Evolutionary conservation across 208 protist species (phyloP).

Genomic region (Crithidia expoeki): DNA sequence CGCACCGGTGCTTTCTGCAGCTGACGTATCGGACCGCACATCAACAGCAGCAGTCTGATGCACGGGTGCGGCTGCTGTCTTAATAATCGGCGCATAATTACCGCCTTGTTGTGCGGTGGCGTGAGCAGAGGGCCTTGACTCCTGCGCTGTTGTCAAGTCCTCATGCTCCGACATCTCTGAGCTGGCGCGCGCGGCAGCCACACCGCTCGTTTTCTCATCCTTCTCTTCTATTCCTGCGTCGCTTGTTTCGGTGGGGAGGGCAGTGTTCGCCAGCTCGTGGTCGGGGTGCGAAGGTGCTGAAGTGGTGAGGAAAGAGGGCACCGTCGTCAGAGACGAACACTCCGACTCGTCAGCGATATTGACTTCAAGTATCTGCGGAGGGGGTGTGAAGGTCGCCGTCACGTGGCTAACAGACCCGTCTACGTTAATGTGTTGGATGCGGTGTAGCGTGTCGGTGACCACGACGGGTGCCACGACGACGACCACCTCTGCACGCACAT

Average conservation of each 20-base stretch:
- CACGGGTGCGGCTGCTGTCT: too few relatives aligned
- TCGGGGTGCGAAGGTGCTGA: not conserved
- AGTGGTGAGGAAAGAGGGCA: not conserved
- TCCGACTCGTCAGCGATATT: constrained; percentile 6
- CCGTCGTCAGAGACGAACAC: not conserved
- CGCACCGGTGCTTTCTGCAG: too few relatives aligned
- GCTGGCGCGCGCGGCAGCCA: not conserved
- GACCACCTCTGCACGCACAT: not conserved
- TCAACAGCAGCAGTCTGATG: too few relatives aligned
- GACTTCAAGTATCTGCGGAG: not conserved
- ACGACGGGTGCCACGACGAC: not conserved
- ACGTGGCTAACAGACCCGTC: not conserved
- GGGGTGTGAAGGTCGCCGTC: not conserved
- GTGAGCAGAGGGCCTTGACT: not conserved
- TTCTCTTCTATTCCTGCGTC: not conserved
- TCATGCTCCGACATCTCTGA: not conserved
- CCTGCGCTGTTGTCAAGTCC: not conserved
- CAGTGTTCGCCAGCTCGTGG: not conserved
- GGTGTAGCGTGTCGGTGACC: not conserved
- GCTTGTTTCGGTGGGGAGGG: not conserved
- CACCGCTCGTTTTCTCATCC: not conserved
- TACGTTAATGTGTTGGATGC: not conserved
- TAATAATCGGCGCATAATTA: too few relatives aligned
- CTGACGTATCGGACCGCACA: too few relatives aligned
- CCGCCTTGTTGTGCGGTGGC: not conserved